A percentile compares a stretch with the other conserved stretches of the same genome.
These are phyloP conservation scores for Gossypium thurberi DNA, from an alignment of 345 rosid species.

Conservation along the genomic window DNA sequence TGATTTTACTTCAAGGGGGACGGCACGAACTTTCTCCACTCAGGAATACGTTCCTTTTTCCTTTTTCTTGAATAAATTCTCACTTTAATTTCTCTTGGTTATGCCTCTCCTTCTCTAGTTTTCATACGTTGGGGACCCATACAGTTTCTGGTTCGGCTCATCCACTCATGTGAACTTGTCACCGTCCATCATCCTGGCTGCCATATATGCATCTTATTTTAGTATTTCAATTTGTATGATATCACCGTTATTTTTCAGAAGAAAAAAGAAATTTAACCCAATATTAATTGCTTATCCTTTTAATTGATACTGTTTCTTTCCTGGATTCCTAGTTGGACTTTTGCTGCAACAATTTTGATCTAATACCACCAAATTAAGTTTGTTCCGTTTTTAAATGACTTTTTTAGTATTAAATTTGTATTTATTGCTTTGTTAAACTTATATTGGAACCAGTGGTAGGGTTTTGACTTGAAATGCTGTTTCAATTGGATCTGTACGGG, in stretches of 20 bases:
- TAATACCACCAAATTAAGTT: too few species aligned
- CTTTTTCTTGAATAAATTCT: not conserved
- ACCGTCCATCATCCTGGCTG: constrained; percentile 34
- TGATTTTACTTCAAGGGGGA: not conserved
- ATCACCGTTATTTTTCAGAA: not conserved
- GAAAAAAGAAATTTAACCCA: too few species aligned
- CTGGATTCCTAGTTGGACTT: not conserved
- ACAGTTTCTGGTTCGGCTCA: constrained; percentile 41
- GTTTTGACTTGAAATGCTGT: constrained; percentile 1
- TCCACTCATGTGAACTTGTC: constrained; percentile 53
- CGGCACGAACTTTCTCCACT: constrained; percentile 27
- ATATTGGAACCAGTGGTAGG: constrained; percentile 8
- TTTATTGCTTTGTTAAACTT: too few species aligned
- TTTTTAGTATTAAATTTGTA: too few species aligned
- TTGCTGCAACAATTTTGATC: not conserved
- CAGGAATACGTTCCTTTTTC: not conserved
- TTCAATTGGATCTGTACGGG: constrained; percentile 4
- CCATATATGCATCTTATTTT: constrained; percentile 11
- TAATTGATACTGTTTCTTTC: not conserved
- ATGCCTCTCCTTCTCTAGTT: not conserved
- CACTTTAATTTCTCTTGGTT: not conserved
- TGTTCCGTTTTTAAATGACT: too few species aligned
- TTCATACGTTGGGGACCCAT: constrained; percentile 42
- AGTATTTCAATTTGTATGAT: not conserved
- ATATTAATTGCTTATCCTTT: not conserved